A percentile compares a stretch with the other conserved stretches of the same genome.
Evolutionary conservation across 2,329 filamentous ascomycete species (phyloP).

Genomic region (Chrysoporthe cubensis): DNA sequence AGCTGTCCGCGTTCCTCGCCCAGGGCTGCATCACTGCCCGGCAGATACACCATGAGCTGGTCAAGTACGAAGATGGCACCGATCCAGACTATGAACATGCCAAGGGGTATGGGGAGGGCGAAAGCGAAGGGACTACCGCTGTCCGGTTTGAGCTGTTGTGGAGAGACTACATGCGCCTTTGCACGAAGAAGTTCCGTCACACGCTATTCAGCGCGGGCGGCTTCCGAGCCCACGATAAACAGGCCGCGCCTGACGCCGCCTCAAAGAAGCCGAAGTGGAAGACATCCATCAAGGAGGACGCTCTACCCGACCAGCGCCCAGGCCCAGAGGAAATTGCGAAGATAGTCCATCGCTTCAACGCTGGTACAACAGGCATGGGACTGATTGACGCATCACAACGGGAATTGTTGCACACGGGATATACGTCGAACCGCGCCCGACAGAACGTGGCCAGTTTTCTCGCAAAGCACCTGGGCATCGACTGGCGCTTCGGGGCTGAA

Average conservation of each 20-base stretch:
- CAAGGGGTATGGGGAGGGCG: slow-evolving; percentile 67
- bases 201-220: slow-evolving; percentile 69
- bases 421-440: slow-evolving; percentile 75
- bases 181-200: slow-evolving; percentile 68
- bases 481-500: slow-evolving; percentile 81
- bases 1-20: slow-evolving; percentile 73
- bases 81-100: slow-evolving; percentile 45
- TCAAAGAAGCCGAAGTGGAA: slow-evolving; percentile 50
- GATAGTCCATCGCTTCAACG: slow-evolving; percentile 62
- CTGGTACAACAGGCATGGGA: slow-evolving; percentile 74
- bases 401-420: slow-evolving; percentile 75
- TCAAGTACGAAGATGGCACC: slow-evolving; percentile 70
- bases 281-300: slow-evolving; percentile 40
- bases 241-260: slow-evolving; percentile 45
- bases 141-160: slow-evolving; percentile 76
- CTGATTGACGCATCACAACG: slow-evolving; percentile 78
- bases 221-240: slow-evolving; percentile 56
- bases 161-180: slow-evolving; percentile 82
- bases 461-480: slow-evolving; percentile 72
- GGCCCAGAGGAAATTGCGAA: slow-evolving; percentile 48
- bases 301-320: slow-evolving; percentile 43
- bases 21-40: slow-evolving; percentile 74
- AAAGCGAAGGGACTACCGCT: slow-evolving; percentile 71
- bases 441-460: slow-evolving; percentile 80
- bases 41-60: slow-evolving; percentile 70